These are phyloP conservation scores for Pascua guehoae DNA, from an alignment of 1,284 basidiomycete species.

Conservation along the genomic window DNA sequence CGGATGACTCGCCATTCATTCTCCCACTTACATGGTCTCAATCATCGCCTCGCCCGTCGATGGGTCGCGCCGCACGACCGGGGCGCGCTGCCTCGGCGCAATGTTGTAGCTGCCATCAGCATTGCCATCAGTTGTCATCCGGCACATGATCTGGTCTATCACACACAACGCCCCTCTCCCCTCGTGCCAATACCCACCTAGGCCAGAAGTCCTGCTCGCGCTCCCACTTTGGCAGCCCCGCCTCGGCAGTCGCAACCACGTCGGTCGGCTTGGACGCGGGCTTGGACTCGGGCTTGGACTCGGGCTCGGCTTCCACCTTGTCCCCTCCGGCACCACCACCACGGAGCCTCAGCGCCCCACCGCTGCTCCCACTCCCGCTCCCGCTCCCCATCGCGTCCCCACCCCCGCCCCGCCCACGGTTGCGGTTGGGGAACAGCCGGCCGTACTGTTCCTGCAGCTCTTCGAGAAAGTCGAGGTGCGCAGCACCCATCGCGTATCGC, in stretches of 20 bases:
- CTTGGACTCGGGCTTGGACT: background rate
- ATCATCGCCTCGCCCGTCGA: conserved; percentile 54
- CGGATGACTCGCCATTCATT: background rate
- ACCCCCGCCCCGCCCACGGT: background rate
- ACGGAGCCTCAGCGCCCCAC: conserved; percentile 7
- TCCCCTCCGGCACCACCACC: conserved; percentile 12
- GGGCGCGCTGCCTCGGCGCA: conserved; percentile 39
- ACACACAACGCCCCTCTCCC: background rate
- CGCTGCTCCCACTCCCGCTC: conserved; percentile 2
- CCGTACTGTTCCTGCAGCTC: conserved; percentile 16
- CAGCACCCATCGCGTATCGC: conserved; percentile 38
- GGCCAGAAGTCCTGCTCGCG: conserved; percentile 34
- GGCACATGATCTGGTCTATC: background rate
- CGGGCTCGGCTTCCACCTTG: background rate
- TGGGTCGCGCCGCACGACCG: conserved; percentile 35
- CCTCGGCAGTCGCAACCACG: conserved; percentile 20
- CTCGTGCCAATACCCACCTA: conserved; percentile 18
- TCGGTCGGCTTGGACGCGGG: background rate
- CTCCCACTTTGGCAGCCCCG: conserved; percentile 28
- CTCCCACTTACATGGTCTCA: conserved; percentile 41
- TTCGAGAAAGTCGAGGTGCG: conserved; percentile 18
- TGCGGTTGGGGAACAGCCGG: conserved; percentile 11
- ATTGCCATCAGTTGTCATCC: background rate
- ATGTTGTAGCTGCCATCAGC: conserved; percentile 41
- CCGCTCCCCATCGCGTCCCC: background rate